Conservation (phyloP, 1,284 basidiomycete species). For the Ganoderma multipileum region DNA sequence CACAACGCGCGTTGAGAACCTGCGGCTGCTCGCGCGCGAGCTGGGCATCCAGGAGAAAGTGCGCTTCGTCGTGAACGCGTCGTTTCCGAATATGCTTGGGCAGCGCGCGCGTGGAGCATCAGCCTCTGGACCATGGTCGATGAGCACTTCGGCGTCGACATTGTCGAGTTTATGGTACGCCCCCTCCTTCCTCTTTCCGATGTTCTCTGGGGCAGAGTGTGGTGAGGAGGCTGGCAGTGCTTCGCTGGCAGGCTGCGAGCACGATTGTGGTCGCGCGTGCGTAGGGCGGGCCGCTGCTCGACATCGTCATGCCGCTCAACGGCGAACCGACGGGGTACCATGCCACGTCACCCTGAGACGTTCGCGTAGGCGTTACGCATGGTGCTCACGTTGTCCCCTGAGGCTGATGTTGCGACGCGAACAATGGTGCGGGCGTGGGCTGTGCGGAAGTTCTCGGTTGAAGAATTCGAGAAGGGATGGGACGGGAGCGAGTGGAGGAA, state of each 20-base stretch:
- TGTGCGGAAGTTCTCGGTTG: constrained; percentile 75
- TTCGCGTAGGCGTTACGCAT: constrained; percentile 78
- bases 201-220: neutral
- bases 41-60: constrained; percentile 77
- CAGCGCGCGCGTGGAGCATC: constrained; percentile 76
- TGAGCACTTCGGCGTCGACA: constrained; percentile 98
- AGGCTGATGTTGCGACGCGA: constrained; percentile 69
- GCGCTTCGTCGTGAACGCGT: constrained; percentile 85
- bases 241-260: constrained; percentile 84
- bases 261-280: constrained; percentile 93
- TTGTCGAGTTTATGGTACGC: constrained; percentile 96
- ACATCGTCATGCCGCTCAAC: constrained; percentile 87
- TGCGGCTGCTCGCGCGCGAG: constrained; percentile 67
- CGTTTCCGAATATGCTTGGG: constrained; percentile 73
- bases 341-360: constrained; percentile 67
- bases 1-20: constrained; percentile 66
- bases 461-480: constrained; percentile 82
- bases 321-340: constrained; percentile 84
- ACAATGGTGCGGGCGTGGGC: constrained; percentile 75
- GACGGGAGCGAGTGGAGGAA: constrained; percentile 64
- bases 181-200: too few species aligned
- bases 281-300: constrained; percentile 90
- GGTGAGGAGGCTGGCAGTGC: neutral
- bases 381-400: constrained; percentile 65
- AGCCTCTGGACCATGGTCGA: constrained; percentile 98